Base-by-base conservation (phyloP, 257 asterid species). In the Nicotiana otophora region DNA sequence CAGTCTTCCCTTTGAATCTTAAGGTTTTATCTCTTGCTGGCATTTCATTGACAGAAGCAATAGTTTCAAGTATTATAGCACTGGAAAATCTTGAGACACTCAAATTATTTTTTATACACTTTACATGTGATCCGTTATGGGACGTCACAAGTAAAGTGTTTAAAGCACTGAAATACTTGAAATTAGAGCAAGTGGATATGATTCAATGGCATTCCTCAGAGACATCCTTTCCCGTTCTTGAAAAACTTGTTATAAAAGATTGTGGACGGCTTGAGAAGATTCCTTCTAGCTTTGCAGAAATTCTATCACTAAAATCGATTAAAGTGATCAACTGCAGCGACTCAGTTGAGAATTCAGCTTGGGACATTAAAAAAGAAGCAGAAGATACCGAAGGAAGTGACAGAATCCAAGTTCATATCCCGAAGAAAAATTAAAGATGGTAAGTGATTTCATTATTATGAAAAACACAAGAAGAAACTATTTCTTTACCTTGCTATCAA, bases 211-310 rank as follows among this genome's bases (percentile, higher is more conserved):
- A 10, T 4, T 20, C 34, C n/a, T 11, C 58, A 0, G 78, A 70
- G 0, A 20, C 58, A 42, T 70, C 78, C 4, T 70, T 70, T 70
- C 78, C 78, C 20, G 2, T 20, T 33, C 78, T 70, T 20, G 78
- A 70, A 20, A 70, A 70, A 42, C 78, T 70, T 14, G 36, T 70
- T 10, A 42, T 70, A 70, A 70, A 70, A 42, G 78, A 70, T 70
- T 70, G 36, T 42, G 78, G 5, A 70, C 60, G 46, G 9, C 60
- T 42, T 20, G 60, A 70, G 34, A 11, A 70, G 36, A 42, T 70
- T 12, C 78, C 78, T 39, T 70, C 36, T 70, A 42, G 60, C 60
- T 70, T 70, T 2, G 58, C 0, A 1, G 78, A 70, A 2, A 70
- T 70, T 42, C 1, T 0, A 12, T 11, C 78, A 11, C 78, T 70